Conservation (phyloP, 2,329 filamentous ascomycete genomes). For the Curvularia sp. region DNA sequence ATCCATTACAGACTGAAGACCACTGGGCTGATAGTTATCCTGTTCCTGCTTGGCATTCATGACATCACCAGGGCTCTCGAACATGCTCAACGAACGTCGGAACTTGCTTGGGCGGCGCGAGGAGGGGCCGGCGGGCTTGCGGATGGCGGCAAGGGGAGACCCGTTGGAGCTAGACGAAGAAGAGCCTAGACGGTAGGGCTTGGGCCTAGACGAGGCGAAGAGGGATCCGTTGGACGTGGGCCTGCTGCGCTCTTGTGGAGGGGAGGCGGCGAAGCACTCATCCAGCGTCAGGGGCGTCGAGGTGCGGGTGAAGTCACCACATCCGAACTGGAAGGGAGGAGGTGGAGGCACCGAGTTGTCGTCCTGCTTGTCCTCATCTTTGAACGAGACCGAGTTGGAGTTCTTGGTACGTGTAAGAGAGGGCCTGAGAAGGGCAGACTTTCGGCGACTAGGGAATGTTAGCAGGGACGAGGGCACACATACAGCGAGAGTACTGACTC, state of each 20-base stretch:
- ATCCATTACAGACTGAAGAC: constrained; percentile 79
- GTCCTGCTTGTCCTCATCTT: constrained; percentile 60
- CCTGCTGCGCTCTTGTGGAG: constrained; percentile 68
- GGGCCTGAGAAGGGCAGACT: constrained; percentile 69
- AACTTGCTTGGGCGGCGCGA: constrained; percentile 76
- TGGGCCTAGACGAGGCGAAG: constrained; percentile 65
- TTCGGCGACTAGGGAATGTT: constrained; percentile 40
- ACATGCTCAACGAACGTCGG: constrained; percentile 95
- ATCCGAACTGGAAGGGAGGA: constrained; percentile 72
- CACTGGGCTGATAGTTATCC: constrained; percentile 64
- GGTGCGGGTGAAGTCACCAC: constrained; percentile 56
- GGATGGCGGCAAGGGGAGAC: constrained; percentile 73
- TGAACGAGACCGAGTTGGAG: constrained; percentile 68
- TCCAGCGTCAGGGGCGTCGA: constrained; percentile 72
- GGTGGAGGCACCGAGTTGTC: constrained; percentile 63
- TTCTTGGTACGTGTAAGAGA: constrained; percentile 78
- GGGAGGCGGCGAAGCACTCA: constrained; percentile 83
- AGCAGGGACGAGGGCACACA: constrained; percentile 18
- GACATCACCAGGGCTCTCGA: constrained; percentile 87
- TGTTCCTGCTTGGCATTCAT: constrained; percentile 74
- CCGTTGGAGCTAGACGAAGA: constrained; percentile 67
- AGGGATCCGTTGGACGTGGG: constrained; percentile 61
- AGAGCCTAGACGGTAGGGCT: constrained; percentile 68
- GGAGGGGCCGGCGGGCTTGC: constrained; percentile 70
- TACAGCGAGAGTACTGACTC: constrained; percentile 40